These are phyloP conservation scores for Cryptosporidium muris DNA, from an alignment of 169 alveolate genomes.

Conservation along the genomic window DNA sequence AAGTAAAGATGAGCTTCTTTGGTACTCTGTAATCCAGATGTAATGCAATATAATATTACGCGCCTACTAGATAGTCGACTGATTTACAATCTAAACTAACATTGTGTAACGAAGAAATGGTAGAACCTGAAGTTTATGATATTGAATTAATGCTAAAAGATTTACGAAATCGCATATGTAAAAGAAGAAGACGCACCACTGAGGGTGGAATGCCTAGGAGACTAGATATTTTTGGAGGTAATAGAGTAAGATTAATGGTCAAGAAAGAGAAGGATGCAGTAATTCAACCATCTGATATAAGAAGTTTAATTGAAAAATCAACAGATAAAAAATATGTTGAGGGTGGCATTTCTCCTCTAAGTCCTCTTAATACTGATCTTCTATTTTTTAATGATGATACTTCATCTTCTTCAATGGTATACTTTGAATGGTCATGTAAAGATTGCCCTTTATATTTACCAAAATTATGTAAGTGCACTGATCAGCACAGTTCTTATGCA, in stretches of 20 bases:
- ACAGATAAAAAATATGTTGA: slow-evolving; percentile 23
- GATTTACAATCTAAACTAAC: no score
- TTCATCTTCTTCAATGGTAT: slow-evolving; percentile 7
- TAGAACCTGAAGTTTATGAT: background rate
- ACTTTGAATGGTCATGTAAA: slow-evolving; percentile 53
- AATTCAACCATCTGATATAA: slow-evolving; percentile 22
- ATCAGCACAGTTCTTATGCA: background rate
- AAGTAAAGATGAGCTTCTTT: no score
- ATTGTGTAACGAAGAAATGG: background rate
- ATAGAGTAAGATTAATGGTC: slow-evolving; percentile 24
- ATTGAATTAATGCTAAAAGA: slow-evolving; percentile 12
- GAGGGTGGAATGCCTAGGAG: slow-evolving; percentile 11
- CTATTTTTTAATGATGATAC: slow-evolving; percentile 31
- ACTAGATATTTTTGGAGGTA: slow-evolving; percentile 60
- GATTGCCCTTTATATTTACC: slow-evolving; percentile 66
- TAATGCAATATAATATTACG: no score
- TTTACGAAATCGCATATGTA: slow-evolving; percentile 18
- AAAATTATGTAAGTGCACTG: slow-evolving; percentile 38
- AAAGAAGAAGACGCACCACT: slow-evolving; percentile 32
- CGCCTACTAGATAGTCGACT: no score
- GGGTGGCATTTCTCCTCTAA: slow-evolving; percentile 43
- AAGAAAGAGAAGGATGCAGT: slow-evolving; percentile 1
- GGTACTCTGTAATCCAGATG: no score
- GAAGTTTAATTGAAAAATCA: slow-evolving; percentile 9
- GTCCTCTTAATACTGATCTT: slow-evolving; percentile 42